Conservation (phyloP, 768 basidiomycete species). For the Clathrus columnatus region DNA sequence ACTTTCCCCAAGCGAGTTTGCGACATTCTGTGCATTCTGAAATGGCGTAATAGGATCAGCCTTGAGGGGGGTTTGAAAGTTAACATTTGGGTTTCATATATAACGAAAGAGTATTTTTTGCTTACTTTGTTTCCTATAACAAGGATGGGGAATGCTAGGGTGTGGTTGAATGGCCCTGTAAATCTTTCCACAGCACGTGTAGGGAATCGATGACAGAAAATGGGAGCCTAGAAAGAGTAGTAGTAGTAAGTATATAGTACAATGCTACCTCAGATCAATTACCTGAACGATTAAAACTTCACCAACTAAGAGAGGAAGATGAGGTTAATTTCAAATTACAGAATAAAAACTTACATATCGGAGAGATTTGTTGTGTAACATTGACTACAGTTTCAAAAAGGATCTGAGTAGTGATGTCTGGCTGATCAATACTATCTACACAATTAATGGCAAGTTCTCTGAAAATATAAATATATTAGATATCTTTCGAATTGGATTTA, state of each 20-base stretch:
- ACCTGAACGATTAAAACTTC: neutral
- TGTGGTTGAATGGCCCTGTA: too few relatives aligned
- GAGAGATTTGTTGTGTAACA: neutral
- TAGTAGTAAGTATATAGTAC: slow-evolving; percentile 8
- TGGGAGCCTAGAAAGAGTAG: slow-evolving; percentile 13
- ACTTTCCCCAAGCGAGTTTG: too few relatives aligned
- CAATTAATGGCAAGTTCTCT: neutral
- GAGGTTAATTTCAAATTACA: slow-evolving; percentile 6
- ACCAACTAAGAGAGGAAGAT: slow-evolving; percentile 14
- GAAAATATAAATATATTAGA: neutral
- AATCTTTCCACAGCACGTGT: neutral
- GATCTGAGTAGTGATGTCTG: neutral
- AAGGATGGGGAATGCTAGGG: too few relatives aligned
- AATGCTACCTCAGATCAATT: neutral
- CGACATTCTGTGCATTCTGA: too few relatives aligned
- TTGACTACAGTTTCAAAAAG: slow-evolving; percentile 2
- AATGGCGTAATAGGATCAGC: too few relatives aligned
- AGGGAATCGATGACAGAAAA: slow-evolving; percentile 18
- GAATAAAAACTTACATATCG: neutral
- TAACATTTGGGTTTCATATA: too few relatives aligned
- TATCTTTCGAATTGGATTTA: neutral
- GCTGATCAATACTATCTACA: slow-evolving; percentile 5
- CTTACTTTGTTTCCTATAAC: too few relatives aligned
- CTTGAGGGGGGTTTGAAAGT: too few relatives aligned
- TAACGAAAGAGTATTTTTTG: too few relatives aligned